phyloP scores from a whole-genome alignment of 2,329 filamentous ascomycete genomes.

The Pyricularia sp. region DNA sequence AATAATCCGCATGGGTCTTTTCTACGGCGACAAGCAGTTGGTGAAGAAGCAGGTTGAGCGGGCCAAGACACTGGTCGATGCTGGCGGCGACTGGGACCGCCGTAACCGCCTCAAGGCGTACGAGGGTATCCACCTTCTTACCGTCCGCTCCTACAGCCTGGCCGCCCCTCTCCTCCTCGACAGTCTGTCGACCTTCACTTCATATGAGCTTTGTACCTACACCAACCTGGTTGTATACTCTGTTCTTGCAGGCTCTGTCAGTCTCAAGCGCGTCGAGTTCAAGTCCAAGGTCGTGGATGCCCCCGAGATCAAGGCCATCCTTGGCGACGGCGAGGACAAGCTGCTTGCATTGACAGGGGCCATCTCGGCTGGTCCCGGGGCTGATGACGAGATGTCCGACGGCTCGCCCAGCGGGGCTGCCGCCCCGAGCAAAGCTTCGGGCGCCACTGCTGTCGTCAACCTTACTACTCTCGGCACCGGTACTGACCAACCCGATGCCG shows the following conservation, averaged over 20 bases:
- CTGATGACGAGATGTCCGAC: slow-evolving; percentile 65
- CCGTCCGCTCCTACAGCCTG: slow-evolving; percentile 76
- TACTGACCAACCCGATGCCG: slow-evolving; percentile 59
- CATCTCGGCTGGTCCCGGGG: slow-evolving; percentile 67
- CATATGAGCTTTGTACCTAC: slow-evolving; percentile 96
- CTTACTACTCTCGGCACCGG: slow-evolving; percentile 67
- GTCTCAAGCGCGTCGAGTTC: slow-evolving; percentile 93
- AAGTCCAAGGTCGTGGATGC: slow-evolving; percentile 98
- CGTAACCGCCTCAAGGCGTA: slow-evolving; percentile 98
- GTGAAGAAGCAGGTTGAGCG: slow-evolving; percentile 92
- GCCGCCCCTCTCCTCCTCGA: slow-evolving; percentile 90
- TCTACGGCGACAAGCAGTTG: slow-evolving; percentile 84
- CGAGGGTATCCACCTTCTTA: slow-evolving; percentile 86
- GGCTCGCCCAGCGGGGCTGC: slow-evolving; percentile 22
- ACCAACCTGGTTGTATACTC: slow-evolving; percentile 90
- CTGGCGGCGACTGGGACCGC: slow-evolving; percentile 95
- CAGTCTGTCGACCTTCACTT: slow-evolving; percentile 94
- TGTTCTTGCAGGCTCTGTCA: slow-evolving; percentile 85
- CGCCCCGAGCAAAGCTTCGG: slow-evolving; percentile 21
- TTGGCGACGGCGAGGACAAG: slow-evolving; percentile 82
- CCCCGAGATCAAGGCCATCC: slow-evolving; percentile 93
- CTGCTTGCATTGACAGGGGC: slow-evolving; percentile 69
- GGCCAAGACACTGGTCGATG: slow-evolving; percentile 79
- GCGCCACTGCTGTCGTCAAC: slow-evolving; percentile 62
- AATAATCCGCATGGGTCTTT: slow-evolving; percentile 88